Evolutionary conservation across 257 asterid species (phyloP).

Genomic region (Prunella vulgaris): DNA sequence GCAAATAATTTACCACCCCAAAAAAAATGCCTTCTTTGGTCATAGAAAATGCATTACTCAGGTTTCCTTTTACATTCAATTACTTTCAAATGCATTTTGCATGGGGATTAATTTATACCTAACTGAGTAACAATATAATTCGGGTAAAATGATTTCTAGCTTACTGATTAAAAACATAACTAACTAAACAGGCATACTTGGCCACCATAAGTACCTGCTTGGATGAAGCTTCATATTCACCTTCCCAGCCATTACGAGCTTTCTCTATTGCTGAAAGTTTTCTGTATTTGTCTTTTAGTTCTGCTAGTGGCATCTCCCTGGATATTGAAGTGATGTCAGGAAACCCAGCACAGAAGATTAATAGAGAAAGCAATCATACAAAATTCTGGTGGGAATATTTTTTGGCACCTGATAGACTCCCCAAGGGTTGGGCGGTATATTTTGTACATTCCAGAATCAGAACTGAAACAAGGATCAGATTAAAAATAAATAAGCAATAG

Average conservation of each 20-base stretch:
- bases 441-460: conserved; percentile 69
- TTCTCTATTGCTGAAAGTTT: conserved; percentile 56
- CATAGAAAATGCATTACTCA: not conserved
- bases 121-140: not conserved
- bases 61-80: not conserved
- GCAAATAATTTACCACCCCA: not conserved
- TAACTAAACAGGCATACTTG: not conserved
- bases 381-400: conserved; percentile 13
- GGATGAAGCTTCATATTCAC: conserved; percentile 72
- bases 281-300: conserved; percentile 80
- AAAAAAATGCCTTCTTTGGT: conserved; percentile 15
- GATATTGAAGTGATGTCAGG: conserved; percentile 23
- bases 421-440: conserved; percentile 87
- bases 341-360: conserved; percentile 18
- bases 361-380: conserved; percentile 13
- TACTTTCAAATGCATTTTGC: conserved; percentile 4
- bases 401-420: conserved; percentile 76
- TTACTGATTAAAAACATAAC: not conserved
- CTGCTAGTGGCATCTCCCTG: conserved; percentile 92
- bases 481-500: conserved; percentile 14
- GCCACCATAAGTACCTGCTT: conserved; percentile 54
- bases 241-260: conserved; percentile 87
- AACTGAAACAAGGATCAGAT: conserved; percentile 45
- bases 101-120: not conserved
- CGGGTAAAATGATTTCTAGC: not conserved